These are phyloP conservation scores for Russula griseocarnosa DNA, from an alignment of 768 basidiomycete species.

Conservation along the genomic window DNA sequence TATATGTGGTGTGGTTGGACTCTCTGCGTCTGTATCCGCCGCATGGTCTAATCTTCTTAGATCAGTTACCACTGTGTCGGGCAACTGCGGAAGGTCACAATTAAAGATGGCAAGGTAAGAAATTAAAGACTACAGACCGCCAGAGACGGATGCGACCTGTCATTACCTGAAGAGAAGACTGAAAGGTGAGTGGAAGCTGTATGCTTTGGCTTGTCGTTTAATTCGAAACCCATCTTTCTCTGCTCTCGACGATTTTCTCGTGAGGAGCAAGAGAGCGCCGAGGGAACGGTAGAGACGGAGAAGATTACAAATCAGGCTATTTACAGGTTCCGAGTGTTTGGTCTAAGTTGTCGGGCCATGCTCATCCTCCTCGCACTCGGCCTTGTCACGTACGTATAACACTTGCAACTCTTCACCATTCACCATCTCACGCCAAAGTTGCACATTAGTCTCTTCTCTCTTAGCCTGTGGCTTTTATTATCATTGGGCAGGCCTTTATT, in stretches of 20 bases:
- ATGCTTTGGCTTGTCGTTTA: background rate
- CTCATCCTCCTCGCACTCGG: too few relatives aligned
- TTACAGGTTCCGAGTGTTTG: slow-evolving; percentile 1
- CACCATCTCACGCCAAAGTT: background rate
- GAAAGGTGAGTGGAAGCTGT: background rate
- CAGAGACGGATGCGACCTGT: background rate
- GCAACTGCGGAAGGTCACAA: slow-evolving; percentile 16
- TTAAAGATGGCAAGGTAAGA: background rate
- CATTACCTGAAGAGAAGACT: background rate
- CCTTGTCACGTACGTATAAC: too few relatives aligned
- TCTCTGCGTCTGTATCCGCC: slow-evolving; percentile 42
- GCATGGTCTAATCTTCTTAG: slow-evolving; percentile 16
- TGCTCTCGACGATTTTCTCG: background rate
- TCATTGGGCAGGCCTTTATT: slow-evolving; percentile 57
- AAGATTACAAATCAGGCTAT: slow-evolving; percentile 10
- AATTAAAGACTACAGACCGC: slow-evolving; percentile 9
- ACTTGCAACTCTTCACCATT: too few relatives aligned
- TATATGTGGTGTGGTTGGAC: slow-evolving; percentile 36
- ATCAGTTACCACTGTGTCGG: slow-evolving; percentile 24
- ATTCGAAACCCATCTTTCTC: background rate
- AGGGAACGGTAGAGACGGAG: background rate
- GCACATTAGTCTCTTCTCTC: slow-evolving; percentile 41
- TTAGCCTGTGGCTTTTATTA: slow-evolving; percentile 63
- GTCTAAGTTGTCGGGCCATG: too few relatives aligned
- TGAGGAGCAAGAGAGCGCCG: background rate